Conservation (phyloP, 1,284 basidiomycete genomes). For the Golubevia pallescens region DNA sequence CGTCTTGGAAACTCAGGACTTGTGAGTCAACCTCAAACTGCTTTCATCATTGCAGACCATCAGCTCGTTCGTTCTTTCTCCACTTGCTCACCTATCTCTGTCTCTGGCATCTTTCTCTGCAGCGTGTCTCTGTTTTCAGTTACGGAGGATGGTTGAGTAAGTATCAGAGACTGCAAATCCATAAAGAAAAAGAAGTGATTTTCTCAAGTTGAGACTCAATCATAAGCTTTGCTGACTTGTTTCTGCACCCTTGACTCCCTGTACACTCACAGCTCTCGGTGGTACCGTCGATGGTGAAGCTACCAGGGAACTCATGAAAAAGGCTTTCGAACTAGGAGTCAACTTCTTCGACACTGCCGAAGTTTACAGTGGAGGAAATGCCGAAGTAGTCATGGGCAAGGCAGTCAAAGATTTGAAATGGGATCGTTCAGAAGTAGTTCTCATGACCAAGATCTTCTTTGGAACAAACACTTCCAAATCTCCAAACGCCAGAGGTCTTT, state of each 20-base stretch:
- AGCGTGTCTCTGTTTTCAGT: not conserved
- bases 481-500: constrained; percentile 71
- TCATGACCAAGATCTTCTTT: constrained; percentile 73
- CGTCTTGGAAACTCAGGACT: constrained; percentile 37
- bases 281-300: constrained; percentile 31
- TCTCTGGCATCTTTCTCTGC: constrained; percentile 40
- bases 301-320: constrained; percentile 33
- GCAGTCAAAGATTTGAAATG: constrained; percentile 77
- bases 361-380: constrained; percentile 75
- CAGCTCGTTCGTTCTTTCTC: no score
- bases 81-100: constrained; percentile 19
- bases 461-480: constrained; percentile 51
- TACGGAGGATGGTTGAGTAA: not conserved
- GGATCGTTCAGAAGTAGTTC: constrained; percentile 75
- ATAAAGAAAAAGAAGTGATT: no score
- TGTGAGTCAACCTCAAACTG: no score
- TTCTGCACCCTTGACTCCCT: not conserved
- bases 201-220: not conserved
- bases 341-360: constrained; percentile 73
- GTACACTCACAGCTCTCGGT: constrained; percentile 13
- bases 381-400: constrained; percentile 74
- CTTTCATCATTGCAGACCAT: no score
- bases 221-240: constrained; percentile 28
- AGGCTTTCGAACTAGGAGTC: constrained; percentile 54
- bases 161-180: no score